Evolutionary conservation across 106 monocot species (phyloP).

Genomic region (Allium sativum): DNA sequence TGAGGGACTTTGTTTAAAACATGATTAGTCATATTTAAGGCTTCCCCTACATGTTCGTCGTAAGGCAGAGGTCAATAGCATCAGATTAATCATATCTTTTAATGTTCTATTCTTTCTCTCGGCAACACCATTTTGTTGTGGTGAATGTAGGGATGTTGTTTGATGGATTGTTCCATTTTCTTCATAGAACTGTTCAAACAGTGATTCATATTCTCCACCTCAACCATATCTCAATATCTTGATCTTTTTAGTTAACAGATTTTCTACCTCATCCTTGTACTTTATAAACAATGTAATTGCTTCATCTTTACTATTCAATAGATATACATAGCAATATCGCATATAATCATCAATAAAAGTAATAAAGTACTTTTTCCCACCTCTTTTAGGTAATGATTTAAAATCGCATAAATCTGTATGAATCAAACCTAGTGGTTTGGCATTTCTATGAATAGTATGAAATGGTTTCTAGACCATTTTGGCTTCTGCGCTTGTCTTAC

Average conservation of each 20-base stretch:
- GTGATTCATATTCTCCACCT: not conserved
- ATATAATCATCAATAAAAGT: not conserved
- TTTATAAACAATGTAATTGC: not conserved
- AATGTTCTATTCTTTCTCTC: too few species aligned
- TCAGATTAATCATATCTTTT: too few species aligned
- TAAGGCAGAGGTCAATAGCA: too few species aligned
- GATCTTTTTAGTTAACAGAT: not conserved
- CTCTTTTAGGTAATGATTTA: not conserved
- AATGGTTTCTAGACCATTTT: not conserved
- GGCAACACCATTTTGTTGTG: too few species aligned
- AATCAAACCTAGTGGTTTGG: not conserved
- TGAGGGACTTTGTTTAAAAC: too few species aligned
- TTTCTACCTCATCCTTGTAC: not conserved
- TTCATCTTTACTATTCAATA: not conserved
- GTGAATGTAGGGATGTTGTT: too few species aligned
- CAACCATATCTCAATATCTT: not conserved
- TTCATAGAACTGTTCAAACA: not conserved
- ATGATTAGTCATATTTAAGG: too few species aligned
- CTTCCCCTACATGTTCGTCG: too few species aligned
- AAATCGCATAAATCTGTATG: not conserved
- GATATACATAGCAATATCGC: not conserved
- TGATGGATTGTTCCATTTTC: too few species aligned
- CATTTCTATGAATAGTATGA: not conserved
- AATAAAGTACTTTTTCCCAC: not conserved
- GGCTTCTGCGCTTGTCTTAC: not conserved